These are phyloP conservation scores for Euphorbia tirucalli DNA, from an alignment of 345 rosid species.

Conservation along the genomic window DNA sequence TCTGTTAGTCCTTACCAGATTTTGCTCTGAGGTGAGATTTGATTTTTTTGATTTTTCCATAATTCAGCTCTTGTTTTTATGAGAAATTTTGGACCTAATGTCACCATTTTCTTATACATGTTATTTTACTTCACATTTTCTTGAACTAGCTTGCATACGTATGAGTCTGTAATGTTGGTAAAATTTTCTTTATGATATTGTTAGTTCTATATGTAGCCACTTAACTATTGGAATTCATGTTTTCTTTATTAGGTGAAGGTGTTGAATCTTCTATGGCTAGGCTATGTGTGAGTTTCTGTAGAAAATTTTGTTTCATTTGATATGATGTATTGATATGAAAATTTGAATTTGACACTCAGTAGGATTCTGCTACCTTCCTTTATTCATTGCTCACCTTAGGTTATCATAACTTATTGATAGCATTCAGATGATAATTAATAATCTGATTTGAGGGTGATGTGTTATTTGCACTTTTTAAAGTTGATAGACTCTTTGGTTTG, in stretches of 20 bases:
- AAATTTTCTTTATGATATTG: too few species aligned
- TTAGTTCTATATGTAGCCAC: neutral
- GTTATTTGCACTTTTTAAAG: too few species aligned
- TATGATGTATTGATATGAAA: neutral
- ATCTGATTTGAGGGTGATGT: neutral
- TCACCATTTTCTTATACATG: neutral
- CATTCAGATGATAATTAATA: neutral
- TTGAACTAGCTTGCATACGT: too few species aligned
- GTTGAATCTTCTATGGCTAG: neutral
- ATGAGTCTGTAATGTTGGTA: too few species aligned
- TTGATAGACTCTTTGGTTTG: neutral
- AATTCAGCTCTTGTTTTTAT: neutral
- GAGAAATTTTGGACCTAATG: neutral
- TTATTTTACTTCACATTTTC: neutral
- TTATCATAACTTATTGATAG: neutral
- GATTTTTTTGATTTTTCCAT: constrained; percentile 6
- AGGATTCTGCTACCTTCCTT: neutral
- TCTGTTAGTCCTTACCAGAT: neutral
- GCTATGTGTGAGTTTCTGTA: neutral
- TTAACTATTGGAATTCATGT: neutral
- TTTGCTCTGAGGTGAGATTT: constrained; percentile 9
- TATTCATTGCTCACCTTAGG: neutral
- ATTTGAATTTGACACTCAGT: neutral
- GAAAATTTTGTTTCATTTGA: neutral
- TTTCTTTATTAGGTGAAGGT: neutral